Conservation (phyloP, 139 green algal genomes). For the Dunaliella sp. region DNA sequence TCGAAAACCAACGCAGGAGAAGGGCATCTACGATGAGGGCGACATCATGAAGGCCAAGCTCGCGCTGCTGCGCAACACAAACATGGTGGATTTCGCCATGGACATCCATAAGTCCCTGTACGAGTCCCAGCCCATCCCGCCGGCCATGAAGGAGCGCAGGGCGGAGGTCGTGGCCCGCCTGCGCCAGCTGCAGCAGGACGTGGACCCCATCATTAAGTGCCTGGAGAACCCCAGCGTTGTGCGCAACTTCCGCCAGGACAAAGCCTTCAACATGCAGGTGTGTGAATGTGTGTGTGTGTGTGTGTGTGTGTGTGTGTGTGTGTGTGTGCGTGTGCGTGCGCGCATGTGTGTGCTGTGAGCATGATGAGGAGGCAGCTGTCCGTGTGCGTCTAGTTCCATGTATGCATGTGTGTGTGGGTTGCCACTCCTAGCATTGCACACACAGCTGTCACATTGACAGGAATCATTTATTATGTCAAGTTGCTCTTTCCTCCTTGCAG, state of each 20-base stretch:
- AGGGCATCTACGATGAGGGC: slow-evolving; percentile 76
- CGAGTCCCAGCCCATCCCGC: slow-evolving; percentile 64
- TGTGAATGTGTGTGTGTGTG: slow-evolving; percentile 32
- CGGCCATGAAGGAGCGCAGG: slow-evolving; percentile 58
- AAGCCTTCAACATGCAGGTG: slow-evolving; percentile 85
- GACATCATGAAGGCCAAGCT: slow-evolving; percentile 95
- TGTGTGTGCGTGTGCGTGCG: too few relatives aligned
- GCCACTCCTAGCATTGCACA: too few relatives aligned
- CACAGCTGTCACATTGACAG: too few relatives aligned
- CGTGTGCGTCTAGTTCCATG: too few relatives aligned
- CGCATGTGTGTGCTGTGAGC: too few relatives aligned
- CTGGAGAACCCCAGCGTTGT: slow-evolving; percentile 82
- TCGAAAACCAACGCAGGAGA: slow-evolving; percentile 41
- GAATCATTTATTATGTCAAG: too few relatives aligned
- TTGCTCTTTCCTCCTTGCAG: too few relatives aligned
- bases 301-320: too few relatives aligned
- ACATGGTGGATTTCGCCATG: slow-evolving; percentile 98
- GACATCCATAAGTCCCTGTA: slow-evolving; percentile 93
- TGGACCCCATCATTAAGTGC: slow-evolving; percentile 88
- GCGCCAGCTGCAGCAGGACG: slow-evolving; percentile 69
- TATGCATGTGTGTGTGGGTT: too few relatives aligned
- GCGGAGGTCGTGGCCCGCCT: slow-evolving; percentile 65
- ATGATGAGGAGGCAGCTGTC: too few relatives aligned
- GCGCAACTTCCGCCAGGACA: slow-evolving; percentile 88
- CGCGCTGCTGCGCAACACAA: slow-evolving; percentile 91